Percentiles rank a stretch among this genome's conserved stretches.
phyloP scores from a whole-genome alignment of 2,329 filamentous ascomycete species.

The Sordariomycetes sp. region DNA sequence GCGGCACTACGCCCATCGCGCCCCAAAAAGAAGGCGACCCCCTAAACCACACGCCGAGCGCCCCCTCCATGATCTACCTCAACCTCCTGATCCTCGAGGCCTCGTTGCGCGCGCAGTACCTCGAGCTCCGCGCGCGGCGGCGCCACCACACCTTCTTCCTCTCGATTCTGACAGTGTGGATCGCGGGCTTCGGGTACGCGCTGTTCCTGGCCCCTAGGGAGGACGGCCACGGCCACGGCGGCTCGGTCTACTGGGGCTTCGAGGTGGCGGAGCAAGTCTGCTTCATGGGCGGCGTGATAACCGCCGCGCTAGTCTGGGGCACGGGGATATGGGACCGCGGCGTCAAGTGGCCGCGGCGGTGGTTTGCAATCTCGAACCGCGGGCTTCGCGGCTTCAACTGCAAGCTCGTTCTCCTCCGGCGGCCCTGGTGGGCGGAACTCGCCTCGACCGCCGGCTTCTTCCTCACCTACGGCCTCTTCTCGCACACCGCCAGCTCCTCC shows the following conservation, averaged over 20 bases:
- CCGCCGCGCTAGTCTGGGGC: conserved; percentile 76
- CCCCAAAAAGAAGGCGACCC: conserved; percentile 47
- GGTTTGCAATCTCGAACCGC: conserved; percentile 80
- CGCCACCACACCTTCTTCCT: conserved; percentile 92
- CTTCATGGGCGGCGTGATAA: conserved; percentile 82
- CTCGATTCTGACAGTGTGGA: conserved; percentile 66
- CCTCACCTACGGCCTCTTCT: conserved; percentile 62
- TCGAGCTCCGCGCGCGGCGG: conserved; percentile 74
- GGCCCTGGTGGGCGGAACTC: conserved; percentile 69
- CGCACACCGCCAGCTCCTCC: conserved; percentile 50
- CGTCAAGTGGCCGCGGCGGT: conserved; percentile 83
- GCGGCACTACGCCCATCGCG: conserved; percentile 6
- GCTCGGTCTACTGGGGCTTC: conserved; percentile 91
- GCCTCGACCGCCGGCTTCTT: conserved; percentile 63
- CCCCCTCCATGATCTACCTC: conserved; percentile 91
- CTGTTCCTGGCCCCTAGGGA: conserved; percentile 93
- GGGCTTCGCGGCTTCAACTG: conserved; percentile 88
- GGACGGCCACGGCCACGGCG: conserved; percentile 81
- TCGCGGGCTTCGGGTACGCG: conserved; percentile 73
- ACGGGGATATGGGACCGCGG: conserved; percentile 95
- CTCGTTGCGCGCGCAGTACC: conserved; percentile 82
- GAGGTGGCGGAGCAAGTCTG: conserved; percentile 84
- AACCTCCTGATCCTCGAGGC: conserved; percentile 96
- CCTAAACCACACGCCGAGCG: conserved; percentile 70
- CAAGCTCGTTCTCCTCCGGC: conserved; percentile 82